phyloP scores from a whole-genome alignment of 371 early-diverging fungal species.

The Fennellomyces sp. region DNA sequence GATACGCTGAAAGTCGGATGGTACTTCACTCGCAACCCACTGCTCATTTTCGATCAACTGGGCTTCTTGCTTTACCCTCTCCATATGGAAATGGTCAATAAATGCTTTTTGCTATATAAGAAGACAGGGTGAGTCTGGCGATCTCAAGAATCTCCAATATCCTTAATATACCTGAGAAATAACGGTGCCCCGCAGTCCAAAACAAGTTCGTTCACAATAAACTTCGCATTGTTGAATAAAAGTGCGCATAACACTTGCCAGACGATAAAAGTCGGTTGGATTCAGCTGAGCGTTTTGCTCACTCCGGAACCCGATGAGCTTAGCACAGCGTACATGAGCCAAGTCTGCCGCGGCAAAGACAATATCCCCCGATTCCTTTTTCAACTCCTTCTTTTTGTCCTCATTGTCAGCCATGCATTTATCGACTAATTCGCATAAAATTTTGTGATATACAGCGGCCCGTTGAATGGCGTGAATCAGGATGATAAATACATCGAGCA shows the following conservation, averaged over 20 bases:
- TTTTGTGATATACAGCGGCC: constrained; percentile 61
- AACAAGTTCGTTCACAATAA: constrained; percentile 81
- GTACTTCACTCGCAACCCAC: constrained; percentile 91
- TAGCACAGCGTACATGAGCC: constrained; percentile 86
- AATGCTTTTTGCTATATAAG: constrained; percentile 77
- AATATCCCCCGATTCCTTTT: constrained; percentile 64
- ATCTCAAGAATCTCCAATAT: not conserved
- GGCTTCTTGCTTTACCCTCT: constrained; percentile 83
- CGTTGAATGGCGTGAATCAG: constrained; percentile 67
- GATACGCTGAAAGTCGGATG: constrained; percentile 88
- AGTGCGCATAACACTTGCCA: constrained; percentile 75
- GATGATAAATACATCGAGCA: constrained; percentile 70
- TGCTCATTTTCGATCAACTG: constrained; percentile 93
- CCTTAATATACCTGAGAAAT: constrained; percentile 61
- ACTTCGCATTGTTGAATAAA: constrained; percentile 78
- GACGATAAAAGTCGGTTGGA: constrained; percentile 83
- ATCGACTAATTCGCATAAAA: constrained; percentile 53
- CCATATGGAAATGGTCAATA: constrained; percentile 89
- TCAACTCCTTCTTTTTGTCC: constrained; percentile 10
- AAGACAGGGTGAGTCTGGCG: not conserved
- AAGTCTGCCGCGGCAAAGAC: constrained; percentile 77
- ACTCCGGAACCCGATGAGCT: constrained; percentile 79
- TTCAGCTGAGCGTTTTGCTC: constrained; percentile 90
- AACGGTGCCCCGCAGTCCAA: constrained; percentile 82
- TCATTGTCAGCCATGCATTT: constrained; percentile 23